Evolutionary conservation across 1,284 basidiomycete species (phyloP), one percentile per base, ranked within the genome.

Genomic region (Melampsora americana): DNA sequence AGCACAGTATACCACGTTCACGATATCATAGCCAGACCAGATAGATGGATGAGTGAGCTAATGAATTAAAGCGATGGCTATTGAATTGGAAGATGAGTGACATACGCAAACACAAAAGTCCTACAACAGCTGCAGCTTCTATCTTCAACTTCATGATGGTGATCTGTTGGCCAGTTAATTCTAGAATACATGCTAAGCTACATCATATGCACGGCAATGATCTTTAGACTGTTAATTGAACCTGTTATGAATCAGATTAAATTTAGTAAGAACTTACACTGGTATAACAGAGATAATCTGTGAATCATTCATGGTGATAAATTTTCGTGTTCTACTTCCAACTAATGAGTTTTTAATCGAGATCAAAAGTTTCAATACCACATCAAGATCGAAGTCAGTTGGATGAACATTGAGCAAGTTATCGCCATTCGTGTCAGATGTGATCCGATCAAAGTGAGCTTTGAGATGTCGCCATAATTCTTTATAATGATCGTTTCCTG

Each of bases 111-210:
- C 62, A 67, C 46, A 74, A 50, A 20, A 74, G 65, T 26, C 72
- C 72, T 14, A 74, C 46, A 53, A 74, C 48, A 30, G 72, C 72
- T 60, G 72, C 64, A n/a, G 72, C 72, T 44, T 74, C 72, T 50
- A 74, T 67, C 20, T 74, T 74, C 16, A 60, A 30, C 28, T 74
- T 44, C 50, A 74, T 56, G 30, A 67, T 60, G 20, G 14, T 48
- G 11, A 42, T 23, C 65, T 67, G 64, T n/a, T 66, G 39, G 35
- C 42, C 39, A 18, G 65, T 28, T 23, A 46, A 66, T 67, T 74
- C 65, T 18, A 74, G 28, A 48, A 74, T 66, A 26, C n/a, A 59
- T 23, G 72, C 50, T 50, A 74, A 74, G 20, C 72, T 74, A 42
- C n/a, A 46, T 32, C 32, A 30, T 39, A 26, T 39, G 56, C 56